Evolutionary conservation across 495 filamentous ascomycete species (phyloP).

Genomic region (Amniculicola lignicola): DNA sequence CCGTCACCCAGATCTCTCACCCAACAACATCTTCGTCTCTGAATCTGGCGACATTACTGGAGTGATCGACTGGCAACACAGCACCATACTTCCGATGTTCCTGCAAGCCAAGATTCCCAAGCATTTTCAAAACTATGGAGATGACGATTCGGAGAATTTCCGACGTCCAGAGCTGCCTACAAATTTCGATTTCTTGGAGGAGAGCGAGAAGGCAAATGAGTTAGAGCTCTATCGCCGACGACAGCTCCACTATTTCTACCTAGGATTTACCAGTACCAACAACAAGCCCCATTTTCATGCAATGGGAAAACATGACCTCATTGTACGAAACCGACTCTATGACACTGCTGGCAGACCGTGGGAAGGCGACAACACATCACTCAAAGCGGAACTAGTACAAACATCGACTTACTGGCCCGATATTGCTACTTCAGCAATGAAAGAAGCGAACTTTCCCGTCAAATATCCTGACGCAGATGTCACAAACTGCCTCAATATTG

Average conservation of each 20-base stretch:
- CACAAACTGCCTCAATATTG: not conserved
- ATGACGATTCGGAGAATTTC: not conserved
- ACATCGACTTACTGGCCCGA: not conserved
- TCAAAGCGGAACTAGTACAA: not conserved
- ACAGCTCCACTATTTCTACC: not conserved
- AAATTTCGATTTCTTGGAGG: not conserved
- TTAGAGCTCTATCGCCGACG: not conserved
- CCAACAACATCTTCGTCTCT: conserved; percentile 2
- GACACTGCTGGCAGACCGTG: not conserved
- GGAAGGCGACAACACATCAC: not conserved
- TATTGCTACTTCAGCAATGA: not conserved
- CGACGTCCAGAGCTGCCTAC: not conserved
- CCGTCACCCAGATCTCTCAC: not conserved
- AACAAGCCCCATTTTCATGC: not conserved
- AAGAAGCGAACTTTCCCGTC: not conserved
- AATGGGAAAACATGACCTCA: not conserved
- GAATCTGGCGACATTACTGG: conserved; percentile 5
- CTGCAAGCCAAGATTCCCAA: not conserved
- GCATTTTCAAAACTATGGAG: not conserved
- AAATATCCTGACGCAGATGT: not conserved
- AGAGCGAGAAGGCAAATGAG: not conserved
- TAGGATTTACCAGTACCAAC: not conserved
- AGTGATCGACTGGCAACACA: conserved; percentile 10
- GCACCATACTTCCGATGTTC: not conserved
- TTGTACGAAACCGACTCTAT: not conserved